phyloP scores from a whole-genome alignment of 106 monocot species.

The Allium fistulosum region DNA sequence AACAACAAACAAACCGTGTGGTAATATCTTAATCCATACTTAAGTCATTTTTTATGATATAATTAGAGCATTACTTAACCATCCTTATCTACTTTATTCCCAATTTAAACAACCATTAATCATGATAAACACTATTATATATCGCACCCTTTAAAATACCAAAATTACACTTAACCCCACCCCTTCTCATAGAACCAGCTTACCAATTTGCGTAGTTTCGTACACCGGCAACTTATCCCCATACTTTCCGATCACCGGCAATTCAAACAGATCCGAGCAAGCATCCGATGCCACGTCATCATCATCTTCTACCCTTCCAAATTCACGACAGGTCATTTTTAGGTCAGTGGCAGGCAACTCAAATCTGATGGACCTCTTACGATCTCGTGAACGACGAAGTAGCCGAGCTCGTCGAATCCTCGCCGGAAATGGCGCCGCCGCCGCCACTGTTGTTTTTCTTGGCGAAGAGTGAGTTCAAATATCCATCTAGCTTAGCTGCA shows the following conservation, averaged over 20 bases:
- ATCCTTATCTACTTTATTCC: constrained; percentile 5
- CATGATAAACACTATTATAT: not conserved
- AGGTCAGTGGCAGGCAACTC: constrained; percentile 8
- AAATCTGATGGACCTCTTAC: constrained; percentile 40
- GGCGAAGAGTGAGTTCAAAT: constrained; percentile 48
- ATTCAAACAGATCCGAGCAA: constrained; percentile 69
- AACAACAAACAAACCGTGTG: constrained; percentile 5
- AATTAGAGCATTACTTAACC: not conserved
- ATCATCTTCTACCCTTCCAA: constrained; percentile 16
- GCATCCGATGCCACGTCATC: constrained; percentile 46
- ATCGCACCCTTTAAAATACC: not conserved
- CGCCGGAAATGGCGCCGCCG: not conserved
- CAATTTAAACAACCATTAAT: not conserved
- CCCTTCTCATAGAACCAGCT: constrained; percentile 4
- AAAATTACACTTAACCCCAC: not conserved
- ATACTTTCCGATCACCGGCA: constrained; percentile 19
- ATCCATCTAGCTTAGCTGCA: constrained; percentile 44
- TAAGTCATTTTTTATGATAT: not conserved
- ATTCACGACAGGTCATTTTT: constrained; percentile 14
- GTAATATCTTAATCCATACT: not conserved
- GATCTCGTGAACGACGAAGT: constrained; percentile 37
- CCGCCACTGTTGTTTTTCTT: not conserved
- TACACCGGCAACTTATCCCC: constrained; percentile 52
- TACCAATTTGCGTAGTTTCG: constrained; percentile 36
- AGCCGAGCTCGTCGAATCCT: constrained; percentile 34